Conservation (phyloP, 2,329 filamentous ascomycete genomes). For the Colletotrichum scovillei region DNA sequence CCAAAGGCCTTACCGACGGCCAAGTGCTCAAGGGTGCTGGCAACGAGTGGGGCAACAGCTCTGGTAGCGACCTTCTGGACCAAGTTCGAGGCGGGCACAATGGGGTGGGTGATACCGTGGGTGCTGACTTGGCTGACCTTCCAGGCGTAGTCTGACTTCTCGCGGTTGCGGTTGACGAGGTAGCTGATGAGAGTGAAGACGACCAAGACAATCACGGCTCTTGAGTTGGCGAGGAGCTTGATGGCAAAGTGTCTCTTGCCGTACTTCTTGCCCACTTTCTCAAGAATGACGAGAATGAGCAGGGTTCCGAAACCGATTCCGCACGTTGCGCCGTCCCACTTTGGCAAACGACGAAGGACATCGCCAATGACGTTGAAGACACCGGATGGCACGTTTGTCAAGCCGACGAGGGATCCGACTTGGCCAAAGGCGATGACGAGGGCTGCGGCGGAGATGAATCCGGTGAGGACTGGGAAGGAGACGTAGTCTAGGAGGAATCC, state of each 20-base stretch:
- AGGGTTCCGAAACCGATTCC: slow-evolving; percentile 73
- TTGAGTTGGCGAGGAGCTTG: slow-evolving; percentile 69
- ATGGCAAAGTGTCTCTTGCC: slow-evolving; percentile 68
- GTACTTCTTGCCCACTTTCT: slow-evolving; percentile 70
- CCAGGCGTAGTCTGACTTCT: slow-evolving; percentile 62
- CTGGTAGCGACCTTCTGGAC: slow-evolving; percentile 55
- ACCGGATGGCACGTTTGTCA: slow-evolving; percentile 43
- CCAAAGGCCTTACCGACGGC: slow-evolving; percentile 74
- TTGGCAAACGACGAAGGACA: slow-evolving; percentile 43
- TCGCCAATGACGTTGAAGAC: slow-evolving; percentile 31
- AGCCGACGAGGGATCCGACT: slow-evolving; percentile 69
- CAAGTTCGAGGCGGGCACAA: slow-evolving; percentile 56
- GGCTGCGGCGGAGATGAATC: slow-evolving; percentile 75
- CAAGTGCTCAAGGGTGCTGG: slow-evolving; percentile 71
- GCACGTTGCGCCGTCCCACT: slow-evolving; percentile 68
- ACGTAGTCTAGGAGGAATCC: slow-evolving; percentile 77
- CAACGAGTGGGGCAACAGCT: slow-evolving; percentile 71
- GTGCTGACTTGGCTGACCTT: slow-evolving; percentile 68
- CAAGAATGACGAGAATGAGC: slow-evolving; percentile 65
- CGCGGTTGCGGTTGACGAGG: slow-evolving; percentile 66
- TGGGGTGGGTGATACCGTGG: slow-evolving; percentile 60
- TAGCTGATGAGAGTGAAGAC: slow-evolving; percentile 74
- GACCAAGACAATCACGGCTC: slow-evolving; percentile 70
- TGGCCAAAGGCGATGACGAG: slow-evolving; percentile 75
- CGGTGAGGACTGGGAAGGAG: slow-evolving; percentile 71